phyloP scores from a whole-genome alignment of 495 filamentous ascomycete genomes.

The Astrothelium subdiscretum region DNA sequence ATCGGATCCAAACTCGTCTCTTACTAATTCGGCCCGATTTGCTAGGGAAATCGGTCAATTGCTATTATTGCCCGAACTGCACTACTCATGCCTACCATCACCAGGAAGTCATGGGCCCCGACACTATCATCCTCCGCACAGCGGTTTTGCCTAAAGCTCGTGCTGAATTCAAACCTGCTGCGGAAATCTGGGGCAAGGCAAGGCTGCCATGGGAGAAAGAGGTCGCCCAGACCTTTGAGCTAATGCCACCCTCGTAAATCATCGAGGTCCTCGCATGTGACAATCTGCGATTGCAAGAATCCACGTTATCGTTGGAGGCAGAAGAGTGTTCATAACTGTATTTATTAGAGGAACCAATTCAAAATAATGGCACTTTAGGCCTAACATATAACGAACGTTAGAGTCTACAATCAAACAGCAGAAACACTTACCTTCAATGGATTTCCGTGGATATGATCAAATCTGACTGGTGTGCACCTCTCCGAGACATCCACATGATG shows the following conservation, averaged over 20 bases:
- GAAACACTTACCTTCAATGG: no score
- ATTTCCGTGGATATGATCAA: no score
- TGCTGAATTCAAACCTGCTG: conserved; percentile 16
- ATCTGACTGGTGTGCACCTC: no score
- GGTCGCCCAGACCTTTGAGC: conserved; percentile 16
- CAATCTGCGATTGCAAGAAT: background rate
- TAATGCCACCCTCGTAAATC: conserved; percentile 13
- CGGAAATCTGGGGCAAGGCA: conserved; percentile 18
- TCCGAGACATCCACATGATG: no score
- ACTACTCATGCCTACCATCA: conserved; percentile 42
- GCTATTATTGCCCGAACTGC: conserved; percentile 45
- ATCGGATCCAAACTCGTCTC: background rate
- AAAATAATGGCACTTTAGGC: background rate
- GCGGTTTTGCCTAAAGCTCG: conserved; percentile 24
- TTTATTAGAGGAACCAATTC: background rate
- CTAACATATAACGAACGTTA: no score
- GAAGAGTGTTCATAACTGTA: background rate
- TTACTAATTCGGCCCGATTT: background rate
- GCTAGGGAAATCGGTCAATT: conserved; percentile 37
- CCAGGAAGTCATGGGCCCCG: conserved; percentile 35
- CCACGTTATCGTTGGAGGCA: background rate
- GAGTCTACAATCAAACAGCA: no score
- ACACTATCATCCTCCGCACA: conserved; percentile 39
- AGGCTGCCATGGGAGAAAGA: conserved; percentile 21
- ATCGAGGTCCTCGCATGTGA: background rate